Evolutionary conservation across 176 grass and related monocot genomes (phyloP).

Genomic region (Zoysia pacifica): DNA sequence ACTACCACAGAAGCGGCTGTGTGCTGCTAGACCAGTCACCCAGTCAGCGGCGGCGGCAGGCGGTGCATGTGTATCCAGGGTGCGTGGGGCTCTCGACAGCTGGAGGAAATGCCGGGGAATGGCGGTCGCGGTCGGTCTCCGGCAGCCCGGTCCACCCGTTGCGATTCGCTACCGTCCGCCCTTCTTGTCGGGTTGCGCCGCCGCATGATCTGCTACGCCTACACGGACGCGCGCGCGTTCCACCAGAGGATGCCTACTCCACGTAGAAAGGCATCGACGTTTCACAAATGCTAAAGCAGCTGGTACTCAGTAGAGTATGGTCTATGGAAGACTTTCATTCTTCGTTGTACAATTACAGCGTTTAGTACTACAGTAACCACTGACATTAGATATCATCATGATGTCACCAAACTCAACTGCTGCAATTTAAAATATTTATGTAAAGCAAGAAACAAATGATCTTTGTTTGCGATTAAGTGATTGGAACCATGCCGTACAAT

Average conservation of each 20-base stretch:
- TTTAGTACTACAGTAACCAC: background rate
- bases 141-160: slow-evolving; percentile 33
- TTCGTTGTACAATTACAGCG: background rate
- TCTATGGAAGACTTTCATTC: background rate
- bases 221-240: background rate
- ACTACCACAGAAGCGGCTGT: background rate
- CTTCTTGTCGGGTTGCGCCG: slow-evolving; percentile 28
- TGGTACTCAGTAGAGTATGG: background rate
- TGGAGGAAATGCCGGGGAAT: background rate
- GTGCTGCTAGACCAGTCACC: background rate
- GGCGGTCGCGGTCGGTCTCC: slow-evolving; percentile 18
- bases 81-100: background rate
- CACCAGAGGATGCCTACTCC: background rate
- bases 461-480: background rate
- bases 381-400: background rate
- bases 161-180: slow-evolving; percentile 29
- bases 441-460: background rate
- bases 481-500: background rate
- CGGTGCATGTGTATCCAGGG: no score
- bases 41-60: background rate
- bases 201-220: slow-evolving; percentile 8
- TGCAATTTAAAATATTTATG: background rate
- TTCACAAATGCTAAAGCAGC: background rate
- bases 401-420: background rate
- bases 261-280: background rate